Evolutionary conservation across 1,284 basidiomycete species (phyloP), one percentile per base, ranked within the genome.

Genomic region (Leccinum subatratum): DNA sequence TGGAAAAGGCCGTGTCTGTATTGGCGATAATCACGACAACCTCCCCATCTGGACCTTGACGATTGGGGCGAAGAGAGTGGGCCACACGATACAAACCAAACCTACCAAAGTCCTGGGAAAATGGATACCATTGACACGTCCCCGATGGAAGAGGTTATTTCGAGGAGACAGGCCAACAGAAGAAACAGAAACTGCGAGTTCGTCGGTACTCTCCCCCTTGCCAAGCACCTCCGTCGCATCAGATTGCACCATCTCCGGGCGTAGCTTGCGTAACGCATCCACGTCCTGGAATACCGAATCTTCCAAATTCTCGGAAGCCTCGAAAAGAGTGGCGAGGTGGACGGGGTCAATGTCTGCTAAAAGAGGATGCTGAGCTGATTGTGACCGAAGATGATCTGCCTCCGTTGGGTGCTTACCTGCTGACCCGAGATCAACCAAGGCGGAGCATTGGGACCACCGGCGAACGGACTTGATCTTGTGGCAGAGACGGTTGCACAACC

Each of bases 41-140:
- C 37, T 37, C 37, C 37, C 37, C 37, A 37, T 37, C 37, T 14
- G 9, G 37, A 37, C 14, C 37, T 37, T 37, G 37, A 14, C 37
- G 14, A 37, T 37, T 37, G 37, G 37, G 14, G 14, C 14, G 12
- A 37, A 37, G 32, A 32, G 32, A 6, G 32, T 32, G 32, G 9
- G 32, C 32, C 32, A 30, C 20, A 9, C 5, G 6, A 14, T 14
- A 1, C 5, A 30, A 42, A 56, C 9, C n/a, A 57, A 62, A 81
- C 88, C 73, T 72, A 93, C 91, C 78, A 91, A 78, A 9, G 88
- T 90, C 59, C 87, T 86, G 0, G 91, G 89, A 22, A 94, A 81
- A 74, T 93, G 89, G 42, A 95, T 91, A 0, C 94, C 94, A 71
- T 94, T 96, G 7, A 93, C 87, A 57, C 94, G 80, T 66, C 94